Conservation (phyloP, 2,329 filamentous ascomycete species). For the Thermoascus crustaceus region DNA sequence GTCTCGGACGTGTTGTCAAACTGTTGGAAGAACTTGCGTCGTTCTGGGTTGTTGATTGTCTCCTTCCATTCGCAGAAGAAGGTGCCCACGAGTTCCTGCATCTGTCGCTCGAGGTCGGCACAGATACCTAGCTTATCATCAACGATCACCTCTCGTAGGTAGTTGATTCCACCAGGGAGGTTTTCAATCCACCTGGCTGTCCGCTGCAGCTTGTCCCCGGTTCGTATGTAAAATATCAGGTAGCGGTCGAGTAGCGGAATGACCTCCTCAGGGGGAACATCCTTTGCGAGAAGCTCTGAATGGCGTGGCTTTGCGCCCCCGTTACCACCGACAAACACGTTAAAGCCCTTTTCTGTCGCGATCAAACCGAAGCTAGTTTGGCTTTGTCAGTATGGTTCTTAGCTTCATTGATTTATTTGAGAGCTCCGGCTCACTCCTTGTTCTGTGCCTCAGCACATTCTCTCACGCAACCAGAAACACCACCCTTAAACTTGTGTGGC, state of each 20-base stretch:
- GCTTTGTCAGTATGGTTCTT: conserved; percentile 2
- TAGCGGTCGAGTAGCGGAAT: conserved; percentile 80
- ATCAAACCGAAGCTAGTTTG: conserved; percentile 73
- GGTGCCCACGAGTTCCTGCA: conserved; percentile 72
- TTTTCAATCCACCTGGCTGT: conserved; percentile 83
- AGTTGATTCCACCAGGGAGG: conserved; percentile 73
- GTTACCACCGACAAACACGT: conserved; percentile 84
- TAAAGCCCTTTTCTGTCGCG: conserved; percentile 86
- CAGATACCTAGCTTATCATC: conserved; percentile 81
- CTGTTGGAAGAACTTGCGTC: conserved; percentile 64
- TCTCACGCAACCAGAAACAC: conserved; percentile 82
- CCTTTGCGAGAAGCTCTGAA: conserved; percentile 74
- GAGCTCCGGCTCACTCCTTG: conserved; percentile 58
- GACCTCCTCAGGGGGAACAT: conserved; percentile 74
- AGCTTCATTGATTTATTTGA: conserved; percentile 2
- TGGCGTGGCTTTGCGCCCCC: conserved; percentile 79
- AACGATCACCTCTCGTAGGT: conserved; percentile 73
- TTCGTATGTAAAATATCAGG: conserved; percentile 88
- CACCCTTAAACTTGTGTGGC: conserved; percentile 86
- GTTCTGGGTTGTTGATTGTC: conserved; percentile 61
- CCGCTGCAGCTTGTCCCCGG: conserved; percentile 80
- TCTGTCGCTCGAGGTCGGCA: conserved; percentile 75
- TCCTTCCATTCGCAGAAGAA: conserved; percentile 94
- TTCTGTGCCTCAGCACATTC: conserved; percentile 89
- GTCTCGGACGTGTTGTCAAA: conserved; percentile 76